phyloP scores from a whole-genome alignment of 768 basidiomycete genomes.

The Naganishia randhawae region DNA sequence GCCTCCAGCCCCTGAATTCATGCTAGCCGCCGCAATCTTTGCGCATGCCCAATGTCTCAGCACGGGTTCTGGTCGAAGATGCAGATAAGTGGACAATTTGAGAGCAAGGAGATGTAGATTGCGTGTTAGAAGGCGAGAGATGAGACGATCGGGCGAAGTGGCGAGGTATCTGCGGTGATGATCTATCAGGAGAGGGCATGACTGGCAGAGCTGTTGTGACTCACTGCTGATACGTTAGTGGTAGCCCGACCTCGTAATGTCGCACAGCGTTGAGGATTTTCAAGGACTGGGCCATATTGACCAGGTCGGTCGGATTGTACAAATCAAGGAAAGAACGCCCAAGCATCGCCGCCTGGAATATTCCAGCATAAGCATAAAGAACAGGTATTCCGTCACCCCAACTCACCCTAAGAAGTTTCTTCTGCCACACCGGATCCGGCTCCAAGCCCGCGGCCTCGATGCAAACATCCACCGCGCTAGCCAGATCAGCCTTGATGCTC shows the following conservation, averaged over 20 bases:
- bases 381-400: not conserved
- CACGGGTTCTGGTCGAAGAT: slow-evolving; percentile 77
- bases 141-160: slow-evolving; percentile 72
- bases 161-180: slow-evolving; percentile 64
- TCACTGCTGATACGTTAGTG: slow-evolving; percentile 85
- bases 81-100: slow-evolving; percentile 77
- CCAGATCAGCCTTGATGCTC: slow-evolving; percentile 78
- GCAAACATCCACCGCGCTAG: slow-evolving; percentile 80
- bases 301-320: slow-evolving; percentile 85
- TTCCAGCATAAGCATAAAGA: slow-evolving; percentile 10
- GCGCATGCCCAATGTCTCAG: slow-evolving; percentile 94
- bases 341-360: slow-evolving; percentile 82
- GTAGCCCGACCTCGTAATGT: slow-evolving; percentile 86
- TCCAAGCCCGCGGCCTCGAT: slow-evolving; percentile 90
- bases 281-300: slow-evolving; percentile 84
- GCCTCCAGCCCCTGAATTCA: slow-evolving; percentile 57
- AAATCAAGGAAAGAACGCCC: slow-evolving; percentile 89
- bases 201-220: slow-evolving; percentile 38
- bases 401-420: slow-evolving; percentile 14
- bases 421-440: slow-evolving; percentile 64
- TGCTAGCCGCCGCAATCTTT: slow-evolving; percentile 73
- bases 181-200: not conserved
- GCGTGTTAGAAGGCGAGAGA: slow-evolving; percentile 75
- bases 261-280: slow-evolving; percentile 92
- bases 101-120: slow-evolving; percentile 89